Evolutionary conservation across 805 yeast genomes (phyloP).

Genomic region (Suhomyces canberraensis): DNA sequence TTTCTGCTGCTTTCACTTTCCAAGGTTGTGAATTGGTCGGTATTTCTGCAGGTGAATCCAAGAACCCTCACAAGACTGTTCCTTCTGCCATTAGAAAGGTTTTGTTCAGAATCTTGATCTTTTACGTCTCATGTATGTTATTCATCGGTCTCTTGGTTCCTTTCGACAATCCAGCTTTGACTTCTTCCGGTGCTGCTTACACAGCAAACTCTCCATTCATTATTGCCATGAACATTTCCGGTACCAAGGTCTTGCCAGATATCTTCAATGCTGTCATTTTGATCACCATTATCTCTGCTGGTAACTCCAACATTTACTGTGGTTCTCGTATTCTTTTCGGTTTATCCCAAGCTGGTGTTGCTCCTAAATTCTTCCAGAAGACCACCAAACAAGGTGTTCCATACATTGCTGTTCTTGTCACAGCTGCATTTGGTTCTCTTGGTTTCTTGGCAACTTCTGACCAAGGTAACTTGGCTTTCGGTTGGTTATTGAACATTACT

Average conservation of each 20-base stretch:
- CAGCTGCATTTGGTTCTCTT: slow-evolving; percentile 60
- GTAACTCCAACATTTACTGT: slow-evolving; percentile 70
- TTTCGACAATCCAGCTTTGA: slow-evolving; percentile 55
- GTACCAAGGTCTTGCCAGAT: slow-evolving; percentile 62
- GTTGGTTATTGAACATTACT: slow-evolving; percentile 73
- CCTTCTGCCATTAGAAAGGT: slow-evolving; percentile 73
- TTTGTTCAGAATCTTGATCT: slow-evolving; percentile 59
- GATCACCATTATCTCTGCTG: slow-evolving; percentile 70
- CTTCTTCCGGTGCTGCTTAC: slow-evolving; percentile 28
- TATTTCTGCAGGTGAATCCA: slow-evolving; percentile 71
- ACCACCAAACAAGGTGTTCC: slow-evolving; percentile 64
- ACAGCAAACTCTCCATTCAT: slow-evolving; percentile 66
- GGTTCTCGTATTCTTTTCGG: slow-evolving; percentile 67
- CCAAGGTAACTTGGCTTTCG: slow-evolving; percentile 57
- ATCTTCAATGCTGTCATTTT: slow-evolving; percentile 72
- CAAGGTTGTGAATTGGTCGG: slow-evolving; percentile 80
- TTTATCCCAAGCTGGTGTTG: slow-evolving; percentile 57
- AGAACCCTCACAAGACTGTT: slow-evolving; percentile 64
- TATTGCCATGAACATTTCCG: slow-evolving; percentile 66
- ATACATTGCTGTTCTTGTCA: slow-evolving; percentile 50
- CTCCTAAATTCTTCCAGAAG: slow-evolving; percentile 49
- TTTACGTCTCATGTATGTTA: slow-evolving; percentile 62
- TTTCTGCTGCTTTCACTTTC: slow-evolving; percentile 75
- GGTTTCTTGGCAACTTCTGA: slow-evolving; percentile 57
- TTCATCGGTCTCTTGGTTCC: slow-evolving; percentile 73